These are phyloP conservation scores for Dovyalis caffra DNA, from an alignment of 345 rosid species.

Conservation along the genomic window DNA sequence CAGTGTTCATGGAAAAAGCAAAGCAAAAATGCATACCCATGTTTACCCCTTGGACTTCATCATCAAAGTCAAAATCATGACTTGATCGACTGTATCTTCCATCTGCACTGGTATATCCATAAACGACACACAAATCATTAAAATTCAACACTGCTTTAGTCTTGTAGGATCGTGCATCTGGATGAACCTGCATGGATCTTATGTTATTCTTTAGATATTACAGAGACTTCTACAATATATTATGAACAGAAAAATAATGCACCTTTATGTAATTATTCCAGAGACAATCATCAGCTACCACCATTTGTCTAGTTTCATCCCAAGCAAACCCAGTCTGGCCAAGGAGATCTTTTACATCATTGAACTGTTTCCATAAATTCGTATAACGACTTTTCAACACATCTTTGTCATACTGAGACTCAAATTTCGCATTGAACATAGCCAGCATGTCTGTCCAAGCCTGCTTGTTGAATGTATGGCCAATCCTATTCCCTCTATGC, in stretches of 20 bases:
- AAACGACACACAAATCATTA: constrained; percentile 67
- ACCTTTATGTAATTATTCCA: constrained; percentile 79
- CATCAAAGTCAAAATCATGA: constrained; percentile 76
- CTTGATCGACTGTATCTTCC: constrained; percentile 92
- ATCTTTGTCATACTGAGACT: constrained; percentile 80
- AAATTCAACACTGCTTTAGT: constrained; percentile 66
- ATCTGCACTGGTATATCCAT: constrained; percentile 75
- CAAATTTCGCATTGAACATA: constrained; percentile 63
- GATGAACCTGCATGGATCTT: constrained; percentile 54
- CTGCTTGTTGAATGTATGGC: constrained; percentile 80
- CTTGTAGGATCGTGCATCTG: constrained; percentile 68
- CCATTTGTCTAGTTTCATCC: constrained; percentile 73
- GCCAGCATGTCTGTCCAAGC: constrained; percentile 80
- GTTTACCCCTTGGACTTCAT: constrained; percentile 52
- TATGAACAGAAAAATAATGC: constrained; percentile 7
- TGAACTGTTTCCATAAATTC: constrained; percentile 73
- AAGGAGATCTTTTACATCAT: constrained; percentile 68
- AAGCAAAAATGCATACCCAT: constrained; percentile 39
- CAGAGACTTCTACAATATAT: neutral
- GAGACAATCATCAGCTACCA: constrained; percentile 59
- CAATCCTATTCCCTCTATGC: constrained; percentile 69
- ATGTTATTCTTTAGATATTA: constrained; percentile 12
- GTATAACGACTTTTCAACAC: constrained; percentile 72
- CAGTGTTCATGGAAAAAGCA: neutral
- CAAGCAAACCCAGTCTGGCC: constrained; percentile 69